Conservation (phyloP, 2,329 filamentous ascomycete genomes). For the Pseudopyrenochaeta lycopersici region DNA sequence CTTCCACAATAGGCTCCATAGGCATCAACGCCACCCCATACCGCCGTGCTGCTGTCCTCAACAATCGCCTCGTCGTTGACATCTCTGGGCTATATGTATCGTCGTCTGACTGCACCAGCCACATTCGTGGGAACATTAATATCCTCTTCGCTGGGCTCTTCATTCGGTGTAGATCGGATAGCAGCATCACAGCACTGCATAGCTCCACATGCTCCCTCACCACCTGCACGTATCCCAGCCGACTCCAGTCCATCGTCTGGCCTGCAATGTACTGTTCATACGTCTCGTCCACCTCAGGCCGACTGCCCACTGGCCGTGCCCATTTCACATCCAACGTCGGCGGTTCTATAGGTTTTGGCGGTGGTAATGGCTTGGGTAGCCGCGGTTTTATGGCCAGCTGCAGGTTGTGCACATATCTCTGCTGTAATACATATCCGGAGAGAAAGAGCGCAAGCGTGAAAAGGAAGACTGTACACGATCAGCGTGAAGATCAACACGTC, state of each 20-base stretch:
- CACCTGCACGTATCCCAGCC: slow-evolving; percentile 59
- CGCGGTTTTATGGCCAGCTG: slow-evolving; percentile 73
- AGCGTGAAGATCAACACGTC: neutral
- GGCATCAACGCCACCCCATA: slow-evolving; percentile 57
- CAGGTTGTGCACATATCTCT: slow-evolving; percentile 81
- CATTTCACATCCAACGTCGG: slow-evolving; percentile 49
- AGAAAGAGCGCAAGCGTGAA: slow-evolving; percentile 87
- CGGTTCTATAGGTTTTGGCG: slow-evolving; percentile 41
- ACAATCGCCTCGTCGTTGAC: slow-evolving; percentile 54
- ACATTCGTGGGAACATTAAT: slow-evolving; percentile 55
- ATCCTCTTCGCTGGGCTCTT: slow-evolving; percentile 57
- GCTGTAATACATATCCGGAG: slow-evolving; percentile 86
- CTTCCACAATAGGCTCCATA: slow-evolving; percentile 51
- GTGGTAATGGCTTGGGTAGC: slow-evolving; percentile 53
- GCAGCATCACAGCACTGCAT: slow-evolving; percentile 61
- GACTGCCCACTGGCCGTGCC: slow-evolving; percentile 42
- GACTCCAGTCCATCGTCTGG: slow-evolving; percentile 54
- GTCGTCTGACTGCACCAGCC: slow-evolving; percentile 46
- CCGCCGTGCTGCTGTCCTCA: slow-evolving; percentile 56
- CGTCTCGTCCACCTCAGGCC: slow-evolving; percentile 39
- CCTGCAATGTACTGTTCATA: slow-evolving; percentile 44
- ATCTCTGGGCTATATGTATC: slow-evolving; percentile 53
- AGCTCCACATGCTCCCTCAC: slow-evolving; percentile 56
- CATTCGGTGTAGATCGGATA: slow-evolving; percentile 56
- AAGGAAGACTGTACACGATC: slow-evolving; percentile 64